phyloP scores from a whole-genome alignment of 495 filamentous ascomycete genomes.

The Pyrenula aspistea region DNA sequence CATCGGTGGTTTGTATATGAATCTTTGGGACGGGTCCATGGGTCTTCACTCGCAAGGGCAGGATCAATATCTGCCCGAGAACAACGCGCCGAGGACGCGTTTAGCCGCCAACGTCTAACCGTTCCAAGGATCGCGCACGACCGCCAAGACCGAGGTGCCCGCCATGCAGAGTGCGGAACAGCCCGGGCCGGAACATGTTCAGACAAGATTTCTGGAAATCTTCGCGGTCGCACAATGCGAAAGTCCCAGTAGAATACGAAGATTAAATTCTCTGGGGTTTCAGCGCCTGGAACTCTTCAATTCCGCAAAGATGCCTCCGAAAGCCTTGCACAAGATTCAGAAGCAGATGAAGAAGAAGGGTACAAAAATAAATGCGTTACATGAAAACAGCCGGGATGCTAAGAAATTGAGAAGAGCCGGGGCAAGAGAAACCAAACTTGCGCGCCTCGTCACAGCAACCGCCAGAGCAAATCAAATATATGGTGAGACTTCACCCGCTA shows the following conservation, averaged over 20 bases:
- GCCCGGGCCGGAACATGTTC: too few relatives aligned
- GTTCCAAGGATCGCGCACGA: neutral
- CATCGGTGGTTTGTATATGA: neutral
- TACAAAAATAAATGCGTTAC: constrained; percentile 52
- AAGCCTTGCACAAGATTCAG: constrained; percentile 61
- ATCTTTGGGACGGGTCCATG: neutral
- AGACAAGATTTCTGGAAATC: too few relatives aligned
- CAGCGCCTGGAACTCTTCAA: too few relatives aligned
- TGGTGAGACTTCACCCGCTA: constrained; percentile 31
- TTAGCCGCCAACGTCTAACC: neutral
- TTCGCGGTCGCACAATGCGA: too few relatives aligned
- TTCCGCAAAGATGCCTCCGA: constrained; percentile 12
- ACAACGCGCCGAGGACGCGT: neutral
- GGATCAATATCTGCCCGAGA: neutral
- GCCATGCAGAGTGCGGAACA: too few relatives aligned
- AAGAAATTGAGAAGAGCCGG: constrained; percentile 61
- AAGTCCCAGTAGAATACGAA: too few relatives aligned
- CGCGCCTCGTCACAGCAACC: constrained; percentile 46
- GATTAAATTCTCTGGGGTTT: too few relatives aligned
- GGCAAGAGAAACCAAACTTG: constrained; percentile 64
- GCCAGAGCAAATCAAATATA: constrained; percentile 57
- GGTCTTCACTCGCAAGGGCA: neutral
- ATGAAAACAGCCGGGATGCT: constrained; percentile 74
- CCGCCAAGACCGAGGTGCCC: too few relatives aligned
- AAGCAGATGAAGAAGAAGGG: constrained; percentile 80